phyloP scores from a whole-genome alignment of 2,329 filamentous ascomycete genomes.

The Sphaerostilbella broomeana region DNA sequence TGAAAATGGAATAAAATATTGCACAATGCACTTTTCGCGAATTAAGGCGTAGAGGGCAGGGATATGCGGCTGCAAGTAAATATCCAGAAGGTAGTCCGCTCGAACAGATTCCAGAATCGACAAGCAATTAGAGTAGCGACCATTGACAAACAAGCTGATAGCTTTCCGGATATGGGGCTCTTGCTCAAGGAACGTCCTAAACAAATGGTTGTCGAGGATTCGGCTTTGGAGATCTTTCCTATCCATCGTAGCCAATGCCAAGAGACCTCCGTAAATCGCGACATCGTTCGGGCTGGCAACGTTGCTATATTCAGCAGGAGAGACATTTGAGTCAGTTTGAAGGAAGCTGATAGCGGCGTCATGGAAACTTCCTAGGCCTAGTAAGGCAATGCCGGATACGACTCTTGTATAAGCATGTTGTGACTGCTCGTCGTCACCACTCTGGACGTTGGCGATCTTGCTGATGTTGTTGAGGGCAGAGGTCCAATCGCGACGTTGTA shows the following conservation, averaged over 20 bases:
- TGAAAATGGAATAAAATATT: conserved; percentile 88
- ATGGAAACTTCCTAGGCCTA: conserved; percentile 40
- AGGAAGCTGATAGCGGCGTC: conserved; percentile 71
- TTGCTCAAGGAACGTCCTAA: conserved; percentile 82
- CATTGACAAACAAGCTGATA: conserved; percentile 80
- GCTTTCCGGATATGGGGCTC: conserved; percentile 93
- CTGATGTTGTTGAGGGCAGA: conserved; percentile 52
- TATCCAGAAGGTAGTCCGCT: conserved; percentile 81
- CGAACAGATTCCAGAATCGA: conserved; percentile 75
- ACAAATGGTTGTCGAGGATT: conserved; percentile 73
- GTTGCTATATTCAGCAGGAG: conserved; percentile 56
- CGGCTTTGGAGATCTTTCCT: conserved; percentile 64
- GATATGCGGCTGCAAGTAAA: conserved; percentile 74
- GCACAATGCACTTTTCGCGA: conserved; percentile 83
- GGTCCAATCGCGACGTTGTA: conserved; percentile 74
- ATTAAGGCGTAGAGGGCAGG: conserved; percentile 64
- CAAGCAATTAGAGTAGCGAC: conserved; percentile 81
- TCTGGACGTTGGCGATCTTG: conserved; percentile 55
- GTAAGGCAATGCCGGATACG: conserved; percentile 43
- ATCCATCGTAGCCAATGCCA: conserved; percentile 84
- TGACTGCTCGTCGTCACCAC: conserved; percentile 39
- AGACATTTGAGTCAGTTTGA: conserved; percentile 45
- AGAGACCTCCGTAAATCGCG: conserved; percentile 83
- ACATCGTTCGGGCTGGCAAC: conserved; percentile 80
- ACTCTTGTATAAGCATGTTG: conserved; percentile 46